Evolutionary conservation across 192 early-diverging fungal species (phyloP), one percentile per base, ranked within the genome.

Genomic region (Helicostylum pulchrum): DNA sequence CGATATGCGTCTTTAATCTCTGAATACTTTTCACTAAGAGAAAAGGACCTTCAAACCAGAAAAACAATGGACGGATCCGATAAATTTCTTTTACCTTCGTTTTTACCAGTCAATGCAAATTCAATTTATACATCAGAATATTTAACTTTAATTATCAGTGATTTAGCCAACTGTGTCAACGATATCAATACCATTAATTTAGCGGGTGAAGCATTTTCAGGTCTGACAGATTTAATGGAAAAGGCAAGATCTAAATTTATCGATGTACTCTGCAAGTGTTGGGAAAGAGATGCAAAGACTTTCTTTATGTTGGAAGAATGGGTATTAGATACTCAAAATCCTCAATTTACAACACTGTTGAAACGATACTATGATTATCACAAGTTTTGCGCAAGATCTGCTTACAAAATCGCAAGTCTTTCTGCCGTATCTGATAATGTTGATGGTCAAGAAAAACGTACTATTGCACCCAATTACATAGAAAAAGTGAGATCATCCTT

Each of bases 121-220:
- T 85, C 79, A 50, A 78, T 85, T 21, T 69, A 87, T 48, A 79
- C 86, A 7, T 86, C 88, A 1, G 86, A 91, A 65, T 95, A 90
- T 75, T 80, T 92, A 59, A 83, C 85, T 5, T 85, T 81, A 19
- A 84, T 94, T 21, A 83, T 93, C 51, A 87, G 81, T 31, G 85
- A 88, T 45, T 72, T 97, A 15, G 85, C 82, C 34, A 87, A 88
- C 58, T 89, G 88, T 17, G 88, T 88, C 54, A 89, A 88, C 65
- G 92, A 92, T 68, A 83, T 92, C 49, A 86, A 87, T 63, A 78
- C 74, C 8, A 82, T 94, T 31, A 83, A 88, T 65, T 79, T 96
- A 59, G 83, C 85, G 15, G 83, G 87, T 12, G 88, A 90, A 59
- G 84, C 90, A 0, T 84, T 90, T 62, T 70, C 80, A 44, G 80